Conservation (phyloP, 345 rosid genomes). For the Durio zibethinus region DNA sequence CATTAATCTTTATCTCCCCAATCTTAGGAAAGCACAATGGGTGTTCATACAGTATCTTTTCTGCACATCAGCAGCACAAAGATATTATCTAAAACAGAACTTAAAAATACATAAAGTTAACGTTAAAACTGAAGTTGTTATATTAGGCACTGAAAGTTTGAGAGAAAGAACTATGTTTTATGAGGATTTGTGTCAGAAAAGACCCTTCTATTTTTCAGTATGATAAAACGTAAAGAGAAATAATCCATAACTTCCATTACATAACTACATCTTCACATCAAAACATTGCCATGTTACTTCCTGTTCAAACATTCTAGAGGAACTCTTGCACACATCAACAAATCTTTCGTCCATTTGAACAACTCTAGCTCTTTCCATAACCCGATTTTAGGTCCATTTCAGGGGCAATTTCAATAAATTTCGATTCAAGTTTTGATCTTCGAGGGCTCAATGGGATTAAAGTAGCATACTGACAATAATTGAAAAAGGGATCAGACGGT, state of each 20-base stretch:
- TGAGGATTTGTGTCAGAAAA: background rate
- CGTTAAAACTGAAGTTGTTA: background rate
- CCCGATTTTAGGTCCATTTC: background rate
- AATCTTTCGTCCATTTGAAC: background rate
- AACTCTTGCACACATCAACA: background rate
- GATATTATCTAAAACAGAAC: slow-evolving; percentile 10
- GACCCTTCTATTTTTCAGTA: background rate
- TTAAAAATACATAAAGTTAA: background rate
- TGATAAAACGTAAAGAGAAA: background rate
- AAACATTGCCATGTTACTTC: background rate
- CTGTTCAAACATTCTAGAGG: background rate
- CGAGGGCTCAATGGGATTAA: background rate
- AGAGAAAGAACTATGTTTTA: background rate
- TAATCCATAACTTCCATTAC: background rate
- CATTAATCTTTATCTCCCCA: slow-evolving; percentile 43
- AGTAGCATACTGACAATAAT: background rate
- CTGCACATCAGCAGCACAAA: slow-evolving; percentile 30
- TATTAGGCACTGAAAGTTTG: background rate
- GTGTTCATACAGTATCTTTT: slow-evolving; percentile 43
- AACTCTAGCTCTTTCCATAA: background rate
- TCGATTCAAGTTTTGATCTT: background rate
- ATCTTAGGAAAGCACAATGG: slow-evolving; percentile 43
- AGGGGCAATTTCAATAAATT: background rate
- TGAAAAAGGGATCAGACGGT: background rate
- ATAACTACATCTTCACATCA: background rate